Conservation (phyloP, 768 basidiomycete genomes). For the Suillus lakei region DNA sequence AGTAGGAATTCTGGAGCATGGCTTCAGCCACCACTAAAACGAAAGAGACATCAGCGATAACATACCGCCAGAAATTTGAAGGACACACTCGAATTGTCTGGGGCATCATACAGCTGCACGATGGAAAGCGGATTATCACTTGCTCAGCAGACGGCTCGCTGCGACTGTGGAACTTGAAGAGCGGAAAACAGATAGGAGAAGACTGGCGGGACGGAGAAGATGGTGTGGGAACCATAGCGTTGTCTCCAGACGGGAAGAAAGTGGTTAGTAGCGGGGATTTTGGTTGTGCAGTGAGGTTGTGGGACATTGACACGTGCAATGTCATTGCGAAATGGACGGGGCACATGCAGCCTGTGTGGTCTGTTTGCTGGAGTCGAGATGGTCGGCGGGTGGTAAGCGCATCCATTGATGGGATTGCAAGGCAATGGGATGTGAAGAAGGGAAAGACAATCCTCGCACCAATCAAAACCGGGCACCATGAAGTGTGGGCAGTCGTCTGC, state of each 20-base stretch:
- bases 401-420: not conserved
- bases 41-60: not conserved
- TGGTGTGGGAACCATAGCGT: not conserved
- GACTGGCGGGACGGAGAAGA: not conserved
- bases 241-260: not conserved
- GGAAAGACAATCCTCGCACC: not conserved
- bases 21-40: too few species aligned
- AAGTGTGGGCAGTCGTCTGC: not conserved
- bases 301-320: not conserved
- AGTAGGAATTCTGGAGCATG: too few species aligned
- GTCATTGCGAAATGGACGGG: not conserved
- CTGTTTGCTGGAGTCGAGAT: too few species aligned
- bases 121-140: not conserved
- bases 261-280: not conserved
- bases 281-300: not conserved
- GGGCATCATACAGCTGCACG: not conserved
- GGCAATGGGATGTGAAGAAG: not conserved
- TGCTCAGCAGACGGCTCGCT: not conserved
- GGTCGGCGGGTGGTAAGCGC: too few species aligned
- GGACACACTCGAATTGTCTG: not conserved
- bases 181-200: not conserved
- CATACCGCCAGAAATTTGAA: not conserved
- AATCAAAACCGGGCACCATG: not conserved
- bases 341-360: accelerated
- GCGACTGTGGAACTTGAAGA: not conserved